phyloP scores from a whole-genome alignment of 2,329 filamentous ascomycete species.

The Penicillium sp. region DNA sequence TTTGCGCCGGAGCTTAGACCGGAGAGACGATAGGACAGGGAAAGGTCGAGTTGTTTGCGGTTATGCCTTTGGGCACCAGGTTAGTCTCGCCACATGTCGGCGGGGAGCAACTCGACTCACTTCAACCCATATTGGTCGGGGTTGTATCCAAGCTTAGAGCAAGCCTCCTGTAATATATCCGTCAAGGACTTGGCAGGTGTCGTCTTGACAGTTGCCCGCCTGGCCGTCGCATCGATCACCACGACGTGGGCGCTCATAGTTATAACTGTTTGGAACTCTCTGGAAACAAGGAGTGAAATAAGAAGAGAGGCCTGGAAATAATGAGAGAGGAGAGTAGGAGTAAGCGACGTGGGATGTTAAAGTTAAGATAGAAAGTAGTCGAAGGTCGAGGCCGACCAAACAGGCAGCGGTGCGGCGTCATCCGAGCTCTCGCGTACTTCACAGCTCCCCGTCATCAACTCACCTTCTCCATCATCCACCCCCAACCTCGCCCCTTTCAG shows the following conservation, averaged over 20 bases:
- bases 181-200: constrained; percentile 73
- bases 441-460: constrained; percentile 30
- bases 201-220: constrained; percentile 76
- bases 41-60: constrained; percentile 80
- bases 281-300: background rate
- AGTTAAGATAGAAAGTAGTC: constrained; percentile 26
- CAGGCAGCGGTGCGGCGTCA: constrained; percentile 34
- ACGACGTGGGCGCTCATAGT: constrained; percentile 82
- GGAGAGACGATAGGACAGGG: constrained; percentile 74
- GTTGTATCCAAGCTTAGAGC: constrained; percentile 69
- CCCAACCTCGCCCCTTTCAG: constrained; percentile 12
- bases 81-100: constrained; percentile 10
- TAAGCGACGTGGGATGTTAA: constrained; percentile 5
- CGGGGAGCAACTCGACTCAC: constrained; percentile 44
- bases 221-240: constrained; percentile 74
- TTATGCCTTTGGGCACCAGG: constrained; percentile 55
- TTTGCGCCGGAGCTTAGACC: constrained; percentile 81
- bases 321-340: background rate
- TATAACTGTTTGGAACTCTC: constrained; percentile 6
- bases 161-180: constrained; percentile 83
- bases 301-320: background rate
- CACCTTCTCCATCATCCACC: constrained; percentile 18
- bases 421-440: constrained; percentile 29
- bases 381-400: constrained; percentile 21
- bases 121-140: constrained; percentile 75